Evolutionary conservation across 495 filamentous ascomycete genomes (phyloP).

Genomic region (Melanomma pulvis-pyrius): DNA sequence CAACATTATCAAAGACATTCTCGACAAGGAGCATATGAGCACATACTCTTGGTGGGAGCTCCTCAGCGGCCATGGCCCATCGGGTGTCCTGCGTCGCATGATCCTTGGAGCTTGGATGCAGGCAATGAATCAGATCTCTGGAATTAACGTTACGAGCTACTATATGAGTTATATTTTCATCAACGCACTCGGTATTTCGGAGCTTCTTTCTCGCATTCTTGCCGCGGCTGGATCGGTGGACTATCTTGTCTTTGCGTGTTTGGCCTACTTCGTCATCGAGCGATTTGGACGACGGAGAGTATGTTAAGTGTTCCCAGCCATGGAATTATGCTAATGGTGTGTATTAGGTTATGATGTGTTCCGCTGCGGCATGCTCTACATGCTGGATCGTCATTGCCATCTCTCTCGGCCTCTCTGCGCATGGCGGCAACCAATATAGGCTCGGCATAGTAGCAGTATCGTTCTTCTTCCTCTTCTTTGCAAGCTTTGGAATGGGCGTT

Average conservation of each 20-base stretch:
- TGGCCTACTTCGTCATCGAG: conserved; percentile 45
- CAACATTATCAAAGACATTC: conserved; percentile 43
- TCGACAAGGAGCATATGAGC: conserved; percentile 41
- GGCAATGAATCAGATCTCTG: conserved; percentile 41
- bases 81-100: conserved; percentile 40
- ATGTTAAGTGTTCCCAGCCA: not conserved
- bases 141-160: conserved; percentile 35
- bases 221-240: conserved; percentile 41
- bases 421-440: conserved; percentile 40
- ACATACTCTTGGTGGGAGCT: conserved; percentile 43
- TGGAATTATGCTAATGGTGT: conserved; percentile 32
- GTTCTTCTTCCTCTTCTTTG: conserved; percentile 40
- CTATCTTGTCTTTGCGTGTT: conserved; percentile 43
- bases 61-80: conserved; percentile 36
- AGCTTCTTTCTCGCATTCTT: conserved; percentile 36
- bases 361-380: conserved; percentile 40
- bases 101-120: conserved; percentile 43
- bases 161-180: conserved; percentile 43
- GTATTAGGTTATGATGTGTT: conserved; percentile 43
- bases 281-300: conserved; percentile 35
- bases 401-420: conserved; percentile 32
- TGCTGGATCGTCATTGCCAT: conserved; percentile 45
- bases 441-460: conserved; percentile 41
- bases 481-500: conserved; percentile 44
- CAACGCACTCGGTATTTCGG: conserved; percentile 39